Evolutionary conservation across 208 protist genomes (phyloP).

Genomic region (Trypanosoma cruzi): DNA sequence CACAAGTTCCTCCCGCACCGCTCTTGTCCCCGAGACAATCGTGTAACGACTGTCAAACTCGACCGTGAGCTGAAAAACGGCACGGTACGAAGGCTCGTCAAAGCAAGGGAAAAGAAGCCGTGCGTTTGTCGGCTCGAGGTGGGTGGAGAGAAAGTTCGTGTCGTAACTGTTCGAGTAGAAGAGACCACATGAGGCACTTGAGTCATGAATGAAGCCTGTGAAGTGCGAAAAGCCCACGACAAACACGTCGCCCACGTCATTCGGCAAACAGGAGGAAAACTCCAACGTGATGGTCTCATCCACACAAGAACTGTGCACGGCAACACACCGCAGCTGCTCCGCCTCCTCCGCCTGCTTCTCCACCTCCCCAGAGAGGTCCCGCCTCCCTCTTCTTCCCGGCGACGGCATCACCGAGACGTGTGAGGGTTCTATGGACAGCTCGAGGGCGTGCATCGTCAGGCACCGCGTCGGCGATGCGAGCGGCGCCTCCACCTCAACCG

Average conservation of each 20-base stretch:
- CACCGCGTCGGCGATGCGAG: slow-evolving; percentile 21
- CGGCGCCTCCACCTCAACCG: slow-evolving; percentile 25
- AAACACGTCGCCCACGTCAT: slow-evolving; percentile 35
- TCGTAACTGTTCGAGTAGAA: slow-evolving; percentile 44
- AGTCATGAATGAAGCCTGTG: slow-evolving; percentile 35
- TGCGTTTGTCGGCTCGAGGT: slow-evolving; percentile 67
- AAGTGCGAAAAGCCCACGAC: slow-evolving; percentile 41
- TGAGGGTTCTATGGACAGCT: slow-evolving; percentile 25
- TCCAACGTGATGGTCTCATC: slow-evolving; percentile 47
- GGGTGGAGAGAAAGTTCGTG: slow-evolving; percentile 47
- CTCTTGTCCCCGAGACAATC: slow-evolving; percentile 53
- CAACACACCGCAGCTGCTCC: slow-evolving; percentile 24
- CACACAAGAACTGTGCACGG: not conserved
- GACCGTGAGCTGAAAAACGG: slow-evolving; percentile 63
- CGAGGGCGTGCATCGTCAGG: slow-evolving; percentile 45
- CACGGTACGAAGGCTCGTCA: slow-evolving; percentile 62
- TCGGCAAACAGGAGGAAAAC: slow-evolving; percentile 38
- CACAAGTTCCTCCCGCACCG: slow-evolving; percentile 35
- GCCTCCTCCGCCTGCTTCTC: not conserved
- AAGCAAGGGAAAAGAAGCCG: slow-evolving; percentile 69
- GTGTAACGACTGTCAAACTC: slow-evolving; percentile 31
- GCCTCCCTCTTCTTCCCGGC: not conserved
- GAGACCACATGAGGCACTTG: slow-evolving; percentile 29
- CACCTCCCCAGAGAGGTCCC: not conserved
- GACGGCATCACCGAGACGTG: slow-evolving; percentile 17